Percentiles rank a stretch among this genome's conserved stretches.
Evolutionary conservation across 495 filamentous ascomycete genomes (phyloP).

Genomic region (Xylaria scruposa): DNA sequence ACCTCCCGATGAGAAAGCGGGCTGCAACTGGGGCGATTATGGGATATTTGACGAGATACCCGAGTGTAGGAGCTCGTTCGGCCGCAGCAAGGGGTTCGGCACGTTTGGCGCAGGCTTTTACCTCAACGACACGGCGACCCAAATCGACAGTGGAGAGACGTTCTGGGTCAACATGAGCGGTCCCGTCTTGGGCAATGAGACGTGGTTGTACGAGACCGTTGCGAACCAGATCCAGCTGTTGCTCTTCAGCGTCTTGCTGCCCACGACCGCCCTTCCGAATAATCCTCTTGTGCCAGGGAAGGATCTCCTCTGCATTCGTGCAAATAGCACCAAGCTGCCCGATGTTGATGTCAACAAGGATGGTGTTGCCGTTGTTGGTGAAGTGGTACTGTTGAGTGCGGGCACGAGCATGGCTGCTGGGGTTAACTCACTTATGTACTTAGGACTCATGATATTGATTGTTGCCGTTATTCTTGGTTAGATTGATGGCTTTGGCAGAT

Average conservation of each 20-base stretch:
- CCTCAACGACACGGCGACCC: not conserved
- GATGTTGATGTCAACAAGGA: slow-evolving; percentile 8
- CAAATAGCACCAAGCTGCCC: not conserved
- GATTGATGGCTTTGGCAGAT: not conserved
- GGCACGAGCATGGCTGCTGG: not conserved
- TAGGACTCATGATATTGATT: not conserved
- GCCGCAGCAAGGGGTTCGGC: not conserved
- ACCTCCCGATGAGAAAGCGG: not conserved
- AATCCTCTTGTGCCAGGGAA: not conserved
- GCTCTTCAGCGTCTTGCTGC: not conserved
- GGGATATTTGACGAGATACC: not conserved
- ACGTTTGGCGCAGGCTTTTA: not conserved
- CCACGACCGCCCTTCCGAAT: not conserved
- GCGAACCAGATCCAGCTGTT: slow-evolving; percentile 5
- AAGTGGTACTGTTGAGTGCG: slow-evolving; percentile 2
- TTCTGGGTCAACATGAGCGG: slow-evolving; percentile 4
- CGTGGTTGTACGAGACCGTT: not conserved
- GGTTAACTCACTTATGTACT: not conserved
- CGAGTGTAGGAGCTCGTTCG: not conserved
- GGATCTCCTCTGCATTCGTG: slow-evolving; percentile 8
- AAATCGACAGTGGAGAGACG: slow-evolving; percentile 5
- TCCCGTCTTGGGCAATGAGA: slow-evolving; percentile 2
- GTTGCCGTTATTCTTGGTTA: not conserved
- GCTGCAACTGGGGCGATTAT: not conserved
- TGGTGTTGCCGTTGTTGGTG: slow-evolving; percentile 9